Evolutionary conservation across 2,329 filamentous ascomycete species (phyloP), one percentile per base, ranked within the genome.

Genomic region (Salinomyces thailandicus): DNA sequence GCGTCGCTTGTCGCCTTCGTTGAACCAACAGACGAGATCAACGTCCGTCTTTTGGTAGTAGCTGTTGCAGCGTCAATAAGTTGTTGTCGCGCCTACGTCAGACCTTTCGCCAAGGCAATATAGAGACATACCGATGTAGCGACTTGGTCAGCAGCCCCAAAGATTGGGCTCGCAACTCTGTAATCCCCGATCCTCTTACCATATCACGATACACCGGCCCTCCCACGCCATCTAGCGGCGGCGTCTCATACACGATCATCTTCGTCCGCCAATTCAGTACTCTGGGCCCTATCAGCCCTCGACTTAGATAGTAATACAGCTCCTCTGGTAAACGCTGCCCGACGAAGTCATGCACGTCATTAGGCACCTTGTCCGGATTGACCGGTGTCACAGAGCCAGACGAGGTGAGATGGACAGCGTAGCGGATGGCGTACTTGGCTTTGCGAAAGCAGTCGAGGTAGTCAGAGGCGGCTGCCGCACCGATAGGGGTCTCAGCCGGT

Each of bases 301-400:
- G 79, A 40, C 85, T 86, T 33, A 95, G 70, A 58, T 96, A 96
- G 59, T 85, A 82, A 57, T 89, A 87, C 13, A 96, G 69, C 61
- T 98, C 91, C 27, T 86, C 78, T 0, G 91, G 86, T 4, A 98
- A 69, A 41, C 87, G 81, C 41, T 93, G 75, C n/a, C 86, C 86
- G 43, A 95, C 75, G 55, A 95, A 87, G 53, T 89, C 80, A 55
- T 93, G 84, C 47, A 91, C 79, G 55, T 96, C 87, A 31, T 73
- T 73, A 2, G 91, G 87, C 14, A 86, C 73, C 37, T 76, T 71
- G 5, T 84, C 80, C 37, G 70, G 73, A 49, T 87, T 79, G 50
- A 85, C 71, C 12, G 86, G 81, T 41, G 75, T 73, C 33, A 94
- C 73, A 51, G 81, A 77, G 27, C 91, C 91, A n/a, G 75, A 75